Percentiles rank a stretch among this genome's conserved stretches.
Evolutionary conservation across 495 filamentous ascomycete genomes (phyloP).

Genomic region (Stereocaulon alpinum): DNA sequence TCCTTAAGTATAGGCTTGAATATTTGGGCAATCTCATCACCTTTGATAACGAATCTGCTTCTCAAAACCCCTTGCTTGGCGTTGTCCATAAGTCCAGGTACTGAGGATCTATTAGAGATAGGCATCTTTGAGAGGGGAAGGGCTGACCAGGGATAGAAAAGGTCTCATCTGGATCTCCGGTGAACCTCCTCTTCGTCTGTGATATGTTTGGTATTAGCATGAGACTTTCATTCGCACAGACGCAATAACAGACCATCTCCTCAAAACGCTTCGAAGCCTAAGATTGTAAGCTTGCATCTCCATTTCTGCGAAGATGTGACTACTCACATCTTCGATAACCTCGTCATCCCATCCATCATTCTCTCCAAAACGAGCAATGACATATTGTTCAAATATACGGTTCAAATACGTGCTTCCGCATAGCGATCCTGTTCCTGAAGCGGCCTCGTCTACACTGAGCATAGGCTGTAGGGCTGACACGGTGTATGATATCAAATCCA

Average conservation of each 20-base stretch:
- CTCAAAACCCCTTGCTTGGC: constrained; percentile 46
- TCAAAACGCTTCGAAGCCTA: constrained; percentile 9
- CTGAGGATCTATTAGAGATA: background rate
- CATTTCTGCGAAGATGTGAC: background rate
- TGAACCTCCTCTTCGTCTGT: constrained; percentile 7
- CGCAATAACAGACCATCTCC: background rate
- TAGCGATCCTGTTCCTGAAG: constrained; percentile 49
- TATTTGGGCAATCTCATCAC: constrained; percentile 46
- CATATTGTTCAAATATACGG: constrained; percentile 55
- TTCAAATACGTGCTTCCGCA: constrained; percentile 64
- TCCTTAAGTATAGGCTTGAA: constrained; percentile 36
- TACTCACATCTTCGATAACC: constrained; percentile 42
- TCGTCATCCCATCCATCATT: constrained; percentile 32
- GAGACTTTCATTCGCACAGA: no score
- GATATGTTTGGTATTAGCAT: background rate
- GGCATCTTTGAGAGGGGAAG: no score
- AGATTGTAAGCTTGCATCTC: background rate
- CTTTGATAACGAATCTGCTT: constrained; percentile 51
- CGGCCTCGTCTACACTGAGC: constrained; percentile 53
- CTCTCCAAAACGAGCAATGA: constrained; percentile 38
- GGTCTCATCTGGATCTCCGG: constrained; percentile 5
- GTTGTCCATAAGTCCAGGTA: constrained; percentile 20
- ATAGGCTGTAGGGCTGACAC: constrained; percentile 24
- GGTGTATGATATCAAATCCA: constrained; percentile 49
- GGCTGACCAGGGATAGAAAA: constrained; percentile 12